Base-by-base conservation (phyloP, 1,139 yeast genomes). In the Protomyces lactucae-debilis region DNA sequence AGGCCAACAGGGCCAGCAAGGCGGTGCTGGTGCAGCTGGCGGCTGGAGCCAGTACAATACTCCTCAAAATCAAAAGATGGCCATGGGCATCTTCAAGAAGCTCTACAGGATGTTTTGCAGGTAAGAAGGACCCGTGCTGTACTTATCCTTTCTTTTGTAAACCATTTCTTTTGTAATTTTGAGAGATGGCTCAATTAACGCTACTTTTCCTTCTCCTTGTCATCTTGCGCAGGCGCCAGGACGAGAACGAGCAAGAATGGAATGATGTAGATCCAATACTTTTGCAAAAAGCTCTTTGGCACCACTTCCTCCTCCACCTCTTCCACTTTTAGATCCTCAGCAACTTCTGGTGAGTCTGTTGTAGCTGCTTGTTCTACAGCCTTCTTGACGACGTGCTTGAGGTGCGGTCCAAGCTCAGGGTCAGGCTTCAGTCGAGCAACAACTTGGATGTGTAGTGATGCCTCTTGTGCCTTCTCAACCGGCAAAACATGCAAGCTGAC, bases 1-100 rank as follows among this genome's bases (percentile, higher is more conserved):
- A 64, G 69, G 68, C 66, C 73, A 68, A 64, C 73, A 68, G 68
- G 72, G 67, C 69, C 70, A 67, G 72, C 71, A 69, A 71, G 61
- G 57, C 10, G 55, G 51, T 37, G 51, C 36, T 10, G 55, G 37
- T n/a, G 55, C 23, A n/a, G 60, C 60, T 35, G 60, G 60, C n/a
- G 60, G 60, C n/a, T 56, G 60, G 60, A 43, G 32, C 9, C 63
- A 59, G 45, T 59, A 59, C 52, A 52, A 59, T 36, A 59, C 63
- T 3, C 63, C 63, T 12, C 56, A 52, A 25, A 59, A 59, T 39
- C 43, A 55, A 32, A 39, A 28, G 52, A 52, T 37, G 48, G 63
- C 63, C 6, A 25, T 59, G 57, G 43, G 43, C 52, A 52, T 59
- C 52, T 37, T 59, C 57, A 52, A 52, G 28, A 23, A 43, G 37